phyloP scores from a whole-genome alignment of 371 early-diverging fungal genomes.

The Dichotomocladium elegans region DNA sequence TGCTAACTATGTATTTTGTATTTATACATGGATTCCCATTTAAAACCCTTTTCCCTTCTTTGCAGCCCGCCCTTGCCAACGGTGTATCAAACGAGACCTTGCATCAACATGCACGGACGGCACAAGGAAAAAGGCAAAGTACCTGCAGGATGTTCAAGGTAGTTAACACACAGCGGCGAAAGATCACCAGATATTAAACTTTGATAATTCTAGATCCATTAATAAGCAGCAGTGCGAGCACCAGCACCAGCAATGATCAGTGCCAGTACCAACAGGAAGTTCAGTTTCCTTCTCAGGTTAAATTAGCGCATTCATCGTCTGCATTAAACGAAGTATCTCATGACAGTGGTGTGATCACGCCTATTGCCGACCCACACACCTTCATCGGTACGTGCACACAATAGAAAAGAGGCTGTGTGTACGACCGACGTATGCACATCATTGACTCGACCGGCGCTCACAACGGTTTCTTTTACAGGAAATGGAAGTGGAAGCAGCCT shows the following conservation, averaged over 20 bases:
- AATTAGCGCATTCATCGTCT: not conserved
- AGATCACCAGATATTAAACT: too few relatives aligned
- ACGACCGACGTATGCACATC: too few relatives aligned
- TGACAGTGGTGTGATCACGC: not conserved
- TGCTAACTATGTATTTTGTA: not conserved
- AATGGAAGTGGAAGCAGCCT: not conserved
- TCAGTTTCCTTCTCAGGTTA: too few relatives aligned
- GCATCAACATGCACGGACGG: slow-evolving; percentile 29
- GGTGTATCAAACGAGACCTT: slow-evolving; percentile 28
- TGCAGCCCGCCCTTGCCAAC: slow-evolving; percentile 31
- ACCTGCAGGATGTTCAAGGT: slow-evolving; percentile 56
- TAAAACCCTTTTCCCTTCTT: not conserved
- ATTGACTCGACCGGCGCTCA: too few relatives aligned
- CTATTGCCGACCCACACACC: not conserved
- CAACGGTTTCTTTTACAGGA: too few relatives aligned
- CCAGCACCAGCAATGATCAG: not conserved
- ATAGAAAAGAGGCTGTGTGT: too few relatives aligned
- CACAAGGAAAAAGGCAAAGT: slow-evolving; percentile 64
- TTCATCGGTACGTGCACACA: too few relatives aligned
- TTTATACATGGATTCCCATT: not conserved
- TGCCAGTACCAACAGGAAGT: too few relatives aligned
- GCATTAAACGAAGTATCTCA: not conserved
- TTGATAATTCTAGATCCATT: not conserved
- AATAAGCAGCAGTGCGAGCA: not conserved
- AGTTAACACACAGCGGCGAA: not conserved